Conservation (phyloP, 2,329 filamentous ascomycete genomes). For the Camillea tinctor region DNA sequence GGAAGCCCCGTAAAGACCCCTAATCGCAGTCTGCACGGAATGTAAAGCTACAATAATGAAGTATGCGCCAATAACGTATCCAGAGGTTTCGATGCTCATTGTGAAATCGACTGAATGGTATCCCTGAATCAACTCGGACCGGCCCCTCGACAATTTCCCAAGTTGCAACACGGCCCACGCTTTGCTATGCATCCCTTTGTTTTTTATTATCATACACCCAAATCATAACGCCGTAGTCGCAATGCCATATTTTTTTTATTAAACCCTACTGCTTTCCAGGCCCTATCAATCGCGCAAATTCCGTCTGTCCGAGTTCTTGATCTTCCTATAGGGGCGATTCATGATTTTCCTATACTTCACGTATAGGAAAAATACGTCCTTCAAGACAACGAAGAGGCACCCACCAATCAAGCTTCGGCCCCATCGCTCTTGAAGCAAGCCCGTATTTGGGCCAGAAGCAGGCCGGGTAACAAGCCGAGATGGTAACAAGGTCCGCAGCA, state of each 20-base stretch:
- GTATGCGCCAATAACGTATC: too few species aligned
- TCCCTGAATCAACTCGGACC: background rate
- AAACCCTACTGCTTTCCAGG: background rate
- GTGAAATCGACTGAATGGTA: background rate
- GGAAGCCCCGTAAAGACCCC: too few species aligned
- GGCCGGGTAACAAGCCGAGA: constrained; percentile 59
- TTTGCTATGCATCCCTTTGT: background rate
- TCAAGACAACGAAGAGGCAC: constrained; percentile 82
- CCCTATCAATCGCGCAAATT: constrained; percentile 16
- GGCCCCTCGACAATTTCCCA: background rate
- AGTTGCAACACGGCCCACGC: background rate
- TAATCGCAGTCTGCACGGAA: too few species aligned
- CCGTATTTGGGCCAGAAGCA: constrained; percentile 39
- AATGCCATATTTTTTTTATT: background rate
- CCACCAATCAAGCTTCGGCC: constrained; percentile 86
- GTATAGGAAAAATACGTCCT: constrained; percentile 63
- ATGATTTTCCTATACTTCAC: constrained; percentile 62
- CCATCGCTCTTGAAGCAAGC: constrained; percentile 81
- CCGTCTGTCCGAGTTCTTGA: constrained; percentile 44
- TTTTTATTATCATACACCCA: background rate
- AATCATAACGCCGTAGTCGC: background rate
- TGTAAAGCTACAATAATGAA: too few species aligned
- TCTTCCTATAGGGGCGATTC: constrained; percentile 52
- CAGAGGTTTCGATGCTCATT: too few species aligned
- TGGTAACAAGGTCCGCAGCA: constrained; percentile 69